Evolutionary conservation across 495 filamentous ascomycete genomes (phyloP).

Genomic region (Talaromyces liani): DNA sequence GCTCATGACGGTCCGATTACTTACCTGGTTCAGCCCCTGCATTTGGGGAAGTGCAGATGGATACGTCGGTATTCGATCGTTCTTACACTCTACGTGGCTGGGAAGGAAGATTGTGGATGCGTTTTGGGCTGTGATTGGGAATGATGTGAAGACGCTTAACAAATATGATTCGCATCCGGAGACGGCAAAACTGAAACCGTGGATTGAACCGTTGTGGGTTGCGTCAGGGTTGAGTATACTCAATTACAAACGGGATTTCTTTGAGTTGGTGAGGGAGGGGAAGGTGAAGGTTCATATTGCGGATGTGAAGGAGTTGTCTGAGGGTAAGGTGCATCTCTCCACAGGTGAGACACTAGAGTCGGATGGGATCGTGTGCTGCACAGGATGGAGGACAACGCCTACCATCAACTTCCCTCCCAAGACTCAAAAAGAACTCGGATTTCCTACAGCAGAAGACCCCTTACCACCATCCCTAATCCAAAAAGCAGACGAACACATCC

Average conservation of each 20-base stretch:
- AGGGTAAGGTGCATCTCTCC: slow-evolving; percentile 45
- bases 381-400: slow-evolving; percentile 59
- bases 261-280: slow-evolving; percentile 51
- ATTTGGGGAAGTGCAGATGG: slow-evolving; percentile 54
- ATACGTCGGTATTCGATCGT: slow-evolving; percentile 32
- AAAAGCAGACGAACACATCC: slow-evolving; percentile 59
- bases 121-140: slow-evolving; percentile 59
- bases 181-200: slow-evolving; percentile 56
- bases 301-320: slow-evolving; percentile 47
- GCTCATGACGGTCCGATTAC: slow-evolving; percentile 53
- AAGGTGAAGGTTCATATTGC: slow-evolving; percentile 52
- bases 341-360: slow-evolving; percentile 43
- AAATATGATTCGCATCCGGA: slow-evolving; percentile 55
- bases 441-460: slow-evolving; percentile 26
- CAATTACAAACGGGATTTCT: slow-evolving; percentile 62
- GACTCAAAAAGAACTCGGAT: slow-evolving; percentile 31
- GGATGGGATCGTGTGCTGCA: slow-evolving; percentile 62
- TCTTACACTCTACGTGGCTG: slow-evolving; percentile 60
- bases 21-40: slow-evolving; percentile 61
- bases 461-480: slow-evolving; percentile 19
- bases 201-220: slow-evolving; percentile 56
- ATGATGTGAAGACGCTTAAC: slow-evolving; percentile 53
- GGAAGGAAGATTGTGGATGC: slow-evolving; percentile 60
- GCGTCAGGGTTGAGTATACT: slow-evolving; percentile 57
- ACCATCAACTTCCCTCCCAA: slow-evolving; percentile 57